phyloP scores from a whole-genome alignment of 345 rosid genomes.

The Eucalyptus urophylla region DNA sequence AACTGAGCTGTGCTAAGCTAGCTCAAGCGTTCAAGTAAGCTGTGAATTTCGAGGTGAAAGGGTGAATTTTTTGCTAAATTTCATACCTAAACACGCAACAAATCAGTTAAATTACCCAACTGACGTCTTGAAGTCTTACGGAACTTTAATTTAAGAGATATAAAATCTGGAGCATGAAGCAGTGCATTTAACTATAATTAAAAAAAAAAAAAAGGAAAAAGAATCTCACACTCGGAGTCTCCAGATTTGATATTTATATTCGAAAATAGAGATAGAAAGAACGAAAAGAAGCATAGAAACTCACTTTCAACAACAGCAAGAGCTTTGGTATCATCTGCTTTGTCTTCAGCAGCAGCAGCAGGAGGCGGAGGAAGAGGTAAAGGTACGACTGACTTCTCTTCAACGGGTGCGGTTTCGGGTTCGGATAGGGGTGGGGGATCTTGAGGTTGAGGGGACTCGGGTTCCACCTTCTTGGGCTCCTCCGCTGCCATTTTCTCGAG shows the following conservation, averaged over 20 bases:
- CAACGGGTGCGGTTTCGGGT: conserved; percentile 1
- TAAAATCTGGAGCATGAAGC: background rate
- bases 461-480: conserved; percentile 30
- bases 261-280: background rate
- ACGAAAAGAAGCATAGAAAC: background rate
- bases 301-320: conserved; percentile 14
- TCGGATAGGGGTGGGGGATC: background rate
- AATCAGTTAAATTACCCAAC: background rate
- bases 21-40: background rate
- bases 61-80: background rate
- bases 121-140: background rate
- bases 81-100: background rate
- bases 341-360: background rate
- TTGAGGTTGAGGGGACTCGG: background rate
- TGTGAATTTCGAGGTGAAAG: background rate
- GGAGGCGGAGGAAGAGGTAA: background rate
- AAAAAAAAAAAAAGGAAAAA: background rate
- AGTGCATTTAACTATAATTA: background rate
- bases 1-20: background rate
- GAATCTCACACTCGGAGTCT: background rate
- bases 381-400: conserved; percentile 22
- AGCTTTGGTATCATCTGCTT: conserved; percentile 21
- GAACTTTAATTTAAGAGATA: background rate
- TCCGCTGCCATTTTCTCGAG: conserved; percentile 26
- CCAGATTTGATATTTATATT: background rate